These are phyloP conservation scores for Camellia lanceoleosa DNA, from an alignment of 148 eudicot genomes.

Conservation along the genomic window DNA sequence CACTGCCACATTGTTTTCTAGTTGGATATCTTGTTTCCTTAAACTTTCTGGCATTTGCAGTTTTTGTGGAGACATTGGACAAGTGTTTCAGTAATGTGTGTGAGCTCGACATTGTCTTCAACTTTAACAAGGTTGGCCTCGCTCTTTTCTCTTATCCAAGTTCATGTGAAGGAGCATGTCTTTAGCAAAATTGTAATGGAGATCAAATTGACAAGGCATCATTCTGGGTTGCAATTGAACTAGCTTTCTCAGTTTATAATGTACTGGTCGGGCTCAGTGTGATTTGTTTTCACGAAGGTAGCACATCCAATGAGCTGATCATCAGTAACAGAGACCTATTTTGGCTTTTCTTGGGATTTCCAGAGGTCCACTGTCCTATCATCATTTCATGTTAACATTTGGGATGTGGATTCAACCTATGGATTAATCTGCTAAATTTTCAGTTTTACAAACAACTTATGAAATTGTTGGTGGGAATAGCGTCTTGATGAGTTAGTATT, in stretches of 20 bases:
- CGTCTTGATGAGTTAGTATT: not conserved
- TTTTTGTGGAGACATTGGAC: conserved; percentile 94
- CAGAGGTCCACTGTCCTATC: not conserved
- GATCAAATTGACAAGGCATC: not conserved
- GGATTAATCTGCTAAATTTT: not conserved
- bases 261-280: not conserved
- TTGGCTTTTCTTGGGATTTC: not conserved
- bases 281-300: not conserved
- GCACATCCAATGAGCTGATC: not conserved
- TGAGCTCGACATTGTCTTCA: conserved; percentile 87
- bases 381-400: not conserved
- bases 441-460: not conserved
- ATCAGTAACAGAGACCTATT: not conserved
- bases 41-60: conserved; percentile 34
- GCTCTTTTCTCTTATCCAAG: not conserved
- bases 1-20: conserved; percentile 1
- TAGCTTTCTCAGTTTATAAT: not conserved
- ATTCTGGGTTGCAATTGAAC: not conserved
- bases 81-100: conserved; percentile 90
- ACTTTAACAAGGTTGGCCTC: conserved; percentile 67
- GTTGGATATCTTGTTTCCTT: conserved; percentile 5
- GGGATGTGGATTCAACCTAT: not conserved
- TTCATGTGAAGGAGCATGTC: not conserved
- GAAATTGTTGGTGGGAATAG: not conserved
- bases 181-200: not conserved